These are phyloP conservation scores for Eucalyptus regnans DNA, from an alignment of 345 rosid genomes.

Conservation along the genomic window DNA sequence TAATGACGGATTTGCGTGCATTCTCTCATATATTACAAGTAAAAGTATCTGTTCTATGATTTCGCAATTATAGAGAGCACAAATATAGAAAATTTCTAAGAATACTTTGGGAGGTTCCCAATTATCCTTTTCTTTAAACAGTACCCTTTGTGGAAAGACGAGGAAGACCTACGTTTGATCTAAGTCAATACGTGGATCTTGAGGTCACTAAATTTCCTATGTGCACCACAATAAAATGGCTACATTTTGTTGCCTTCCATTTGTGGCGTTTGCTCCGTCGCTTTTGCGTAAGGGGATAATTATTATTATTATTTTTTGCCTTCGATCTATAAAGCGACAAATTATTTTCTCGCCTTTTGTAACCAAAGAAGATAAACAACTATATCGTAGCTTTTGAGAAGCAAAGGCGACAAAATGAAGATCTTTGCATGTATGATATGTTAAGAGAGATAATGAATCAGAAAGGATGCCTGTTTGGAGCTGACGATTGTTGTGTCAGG, in stretches of 20 bases:
- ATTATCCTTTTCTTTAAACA: not conserved
- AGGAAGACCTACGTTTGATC: not conserved
- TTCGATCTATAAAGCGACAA: not conserved
- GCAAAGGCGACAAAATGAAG: not conserved
- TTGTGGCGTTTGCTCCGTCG: not conserved
- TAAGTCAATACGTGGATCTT: not conserved
- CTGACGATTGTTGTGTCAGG: not conserved
- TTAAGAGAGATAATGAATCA: not conserved
- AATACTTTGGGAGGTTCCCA: not conserved
- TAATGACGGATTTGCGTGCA: not conserved
- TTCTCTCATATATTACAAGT: too few species aligned
- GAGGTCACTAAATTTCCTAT: not conserved
- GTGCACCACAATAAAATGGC: not conserved
- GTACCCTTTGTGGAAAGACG: not conserved
- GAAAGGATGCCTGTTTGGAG: not conserved
- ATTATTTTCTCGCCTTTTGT: not conserved
- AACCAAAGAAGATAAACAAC: not conserved
- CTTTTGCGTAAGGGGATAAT: not conserved
- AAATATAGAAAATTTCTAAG: not conserved
- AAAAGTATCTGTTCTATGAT: not conserved
- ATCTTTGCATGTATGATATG: not conserved
- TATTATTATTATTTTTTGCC: not conserved
- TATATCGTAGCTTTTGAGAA: not conserved
- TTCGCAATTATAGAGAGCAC: not conserved
- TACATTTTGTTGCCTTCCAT: not conserved